Evolutionary conservation across 148 eudicot genomes (phyloP), one percentile per base, ranked within the genome.

Genomic region (Oxyria digyna): DNA sequence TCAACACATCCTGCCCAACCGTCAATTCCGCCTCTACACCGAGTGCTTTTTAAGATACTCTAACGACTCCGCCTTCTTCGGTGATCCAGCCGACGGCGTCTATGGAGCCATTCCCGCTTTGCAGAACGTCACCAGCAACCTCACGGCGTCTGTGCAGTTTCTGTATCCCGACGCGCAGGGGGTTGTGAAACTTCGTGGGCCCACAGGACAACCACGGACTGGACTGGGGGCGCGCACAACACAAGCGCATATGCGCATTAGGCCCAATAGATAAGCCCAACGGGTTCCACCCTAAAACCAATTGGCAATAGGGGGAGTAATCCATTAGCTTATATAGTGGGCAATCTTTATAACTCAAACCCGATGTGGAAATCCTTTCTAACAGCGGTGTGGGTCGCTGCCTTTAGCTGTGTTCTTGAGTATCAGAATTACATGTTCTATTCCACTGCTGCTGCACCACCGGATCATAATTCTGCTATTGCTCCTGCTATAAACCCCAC

Each of bases 371-470:
- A n/a, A n/a, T n/a, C n/a, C n/a, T n/a, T n/a, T n/a, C n/a, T n/a
- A n/a, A n/a, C n/a, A n/a, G n/a, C n/a, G n/a, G 33, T 70, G 0
- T 29, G 73, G 54, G 71, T 72, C 14, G n/a, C 67, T 24, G 31
- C 45, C 17, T 73, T 69, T 8, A 67, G 72, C 43, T 81, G 85
- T 57, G 31, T 42, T 35, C 45, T 71, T 54, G 75, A 75, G 62
- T 81, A 75, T 29, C 77, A 73, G 75, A 59, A 42, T 1, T 80
- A 63, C 43, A 69, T 70, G 17, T 68, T 74, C 33, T 71, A 45
- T 3, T 3, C 4, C 9, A 23, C 32, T 9, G 32, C 17, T 11
- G 33, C 55, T 49, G 23, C 26, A 17, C 38, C 38, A 20, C 1
- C 62, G 26, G 55, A 6, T 49, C 18, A 24, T 23, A 45, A 3